Percentiles rank a stretch among this genome's conserved stretches.
phyloP scores from a whole-genome alignment of 352 stramenopile genomes.

The Thalassiosira exigua region DNA sequence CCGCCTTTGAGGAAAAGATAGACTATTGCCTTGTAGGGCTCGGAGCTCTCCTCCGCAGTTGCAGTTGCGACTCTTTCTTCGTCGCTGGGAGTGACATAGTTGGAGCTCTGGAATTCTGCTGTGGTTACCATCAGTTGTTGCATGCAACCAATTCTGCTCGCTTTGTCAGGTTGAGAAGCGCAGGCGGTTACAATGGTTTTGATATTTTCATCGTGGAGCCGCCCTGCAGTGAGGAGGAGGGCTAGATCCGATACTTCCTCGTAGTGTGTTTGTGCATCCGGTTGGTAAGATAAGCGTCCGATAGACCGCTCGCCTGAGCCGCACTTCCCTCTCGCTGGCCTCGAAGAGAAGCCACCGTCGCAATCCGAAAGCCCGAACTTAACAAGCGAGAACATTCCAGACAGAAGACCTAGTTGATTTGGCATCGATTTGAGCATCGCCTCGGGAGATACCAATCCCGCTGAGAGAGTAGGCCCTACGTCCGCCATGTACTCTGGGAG shows the following conservation, averaged over 20 bases:
- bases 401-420: conserved; percentile 55
- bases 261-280: conserved; percentile 10
- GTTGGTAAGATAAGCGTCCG: conserved; percentile 48
- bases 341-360: conserved; percentile 55
- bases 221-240: conserved; percentile 66
- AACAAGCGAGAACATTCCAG: conserved; percentile 78
- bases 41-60: neutral
- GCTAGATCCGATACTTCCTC: conserved; percentile 57
- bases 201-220: conserved; percentile 55
- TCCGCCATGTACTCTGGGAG: conserved; percentile 58
- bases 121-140: conserved; percentile 64
- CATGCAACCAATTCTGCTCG: conserved; percentile 43
- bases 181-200: conserved; percentile 48
- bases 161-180: conserved; percentile 29
- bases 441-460: conserved; percentile 47
- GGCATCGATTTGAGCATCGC: conserved; percentile 50
- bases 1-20: conserved; percentile 72
- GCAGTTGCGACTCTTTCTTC: conserved; percentile 17
- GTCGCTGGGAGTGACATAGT: conserved; percentile 40
- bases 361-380: conserved; percentile 74
- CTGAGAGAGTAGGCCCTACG: conserved; percentile 28
- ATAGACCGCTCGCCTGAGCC: conserved; percentile 16
- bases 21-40: conserved; percentile 76
- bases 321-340: neutral
- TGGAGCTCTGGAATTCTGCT: conserved; percentile 76